Evolutionary conservation across 1,284 basidiomycete species (phyloP), one percentile per base, ranked within the genome.

Genomic region (Irpex sp.): DNA sequence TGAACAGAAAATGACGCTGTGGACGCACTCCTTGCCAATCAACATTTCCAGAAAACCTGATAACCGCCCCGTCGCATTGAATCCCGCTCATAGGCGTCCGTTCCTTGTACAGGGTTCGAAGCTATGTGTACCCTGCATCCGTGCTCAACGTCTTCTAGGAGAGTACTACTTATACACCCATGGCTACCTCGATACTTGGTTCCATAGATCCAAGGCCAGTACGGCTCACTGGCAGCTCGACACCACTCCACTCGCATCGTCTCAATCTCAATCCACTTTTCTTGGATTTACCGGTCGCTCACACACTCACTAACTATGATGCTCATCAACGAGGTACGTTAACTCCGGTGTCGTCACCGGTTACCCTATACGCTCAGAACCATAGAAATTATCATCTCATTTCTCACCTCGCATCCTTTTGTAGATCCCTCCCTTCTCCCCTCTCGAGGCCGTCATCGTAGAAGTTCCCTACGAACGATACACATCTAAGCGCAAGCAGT

Each of bases 401-500:
- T 43, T 43, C 8, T 43, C 15, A 11, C 8, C 15, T 15, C 39
- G 11, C 15, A 11, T 11, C 39, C 11, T 43, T 43, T 43, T 43
- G 39, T 15, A 43, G 39, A 15, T 43, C 39, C 11, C 39, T 11
- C 39, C 39, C 8, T 43, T 43, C 39, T 43, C 39, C 15, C 39
- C 39, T 43, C 11, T 43, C 11, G 39, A 43, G 39, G 39, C 39
- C 39, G 39, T 43, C 39, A 15, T 43, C 15, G 15, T 55, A 9
- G 9, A 13, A 50, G 49, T 50, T 9, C 49, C 53, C 21, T 35
- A 55, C n/a, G 21, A 55, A 26, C 19, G 15, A 21, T 55, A 55
- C 53, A 35, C 53, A 11, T 55, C 53, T 26, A 55, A 55, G 31
- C 53, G 53, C 53, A 55, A 55, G 19, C 53, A 55, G 26, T 55